Evolutionary conservation across 2,329 filamentous ascomycete species (phyloP), one percentile per base, ranked within the genome.

Genomic region (Aspergillus oerlinghausenensis): DNA sequence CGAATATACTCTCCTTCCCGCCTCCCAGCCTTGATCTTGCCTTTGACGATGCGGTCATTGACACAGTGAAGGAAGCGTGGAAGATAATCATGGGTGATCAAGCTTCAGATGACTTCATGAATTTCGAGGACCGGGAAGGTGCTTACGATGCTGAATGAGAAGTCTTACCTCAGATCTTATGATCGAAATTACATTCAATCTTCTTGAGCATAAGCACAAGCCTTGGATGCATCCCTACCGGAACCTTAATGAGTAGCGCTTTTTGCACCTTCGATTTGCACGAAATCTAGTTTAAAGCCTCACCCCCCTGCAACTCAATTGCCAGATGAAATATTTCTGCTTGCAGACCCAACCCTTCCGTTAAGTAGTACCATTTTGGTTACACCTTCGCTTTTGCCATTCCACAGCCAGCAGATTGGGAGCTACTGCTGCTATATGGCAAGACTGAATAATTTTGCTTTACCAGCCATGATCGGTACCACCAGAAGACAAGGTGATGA

Each of bases 101-200:
- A 4, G 76, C 71, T 1, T 76, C 76, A 19, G 77, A 78, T 19
- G 71, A 82, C 48, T 97, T 94, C 66, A 86, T 97, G 83, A 78
- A 82, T 21, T 96, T 96, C 70, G 83, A 87, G 50, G 89, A 94
- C 58, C 82, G 90, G 25, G 87, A 92, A 68, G 81, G 79, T 14
- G 77, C 77, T 28, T 77, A 75, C 57, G 82, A 82, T 32, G 85
- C 89, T 62, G 64, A 71, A 55, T 61, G 55, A 62, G 9, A 17
- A 14, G 11, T 4, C 42, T 47, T 47, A 6, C 19, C 19, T 26
- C 14, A 17, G n/a, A 45, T 45, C 10, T 14, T 45, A 45, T 23
- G 42, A 23, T 45, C 23, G 32, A 38, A 8, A 38, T 38, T 38
- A 38, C 11, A 7, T 17, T 7, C 3, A 38, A 38, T 38, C 14